Evolutionary conservation across 208 protist genomes (phyloP).

Genomic region (Crithidia fasciculata): DNA sequence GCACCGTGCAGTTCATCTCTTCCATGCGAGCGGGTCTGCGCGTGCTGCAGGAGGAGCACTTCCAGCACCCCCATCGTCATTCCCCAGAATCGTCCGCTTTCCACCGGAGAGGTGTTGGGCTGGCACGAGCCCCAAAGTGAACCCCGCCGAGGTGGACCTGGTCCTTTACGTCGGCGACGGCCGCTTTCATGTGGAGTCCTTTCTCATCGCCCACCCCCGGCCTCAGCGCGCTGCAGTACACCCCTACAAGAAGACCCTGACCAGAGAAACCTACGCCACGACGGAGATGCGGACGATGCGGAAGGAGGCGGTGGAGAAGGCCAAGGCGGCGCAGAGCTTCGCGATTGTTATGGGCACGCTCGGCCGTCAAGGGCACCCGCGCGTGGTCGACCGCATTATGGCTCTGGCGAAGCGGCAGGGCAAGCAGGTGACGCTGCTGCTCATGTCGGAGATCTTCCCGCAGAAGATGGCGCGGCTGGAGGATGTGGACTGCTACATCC

Average conservation of each 20-base stretch:
- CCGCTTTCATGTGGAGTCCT: constrained; percentile 98
- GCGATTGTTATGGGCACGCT: constrained; percentile 98
- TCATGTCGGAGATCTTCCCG: constrained; percentile 98
- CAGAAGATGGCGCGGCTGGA: constrained; percentile 91
- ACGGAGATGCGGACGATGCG: constrained; percentile 92
- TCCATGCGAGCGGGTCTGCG: constrained; percentile 89
- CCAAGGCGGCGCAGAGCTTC: constrained; percentile 82
- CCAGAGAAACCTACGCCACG: constrained; percentile 94
- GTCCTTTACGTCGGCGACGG: constrained; percentile 98
- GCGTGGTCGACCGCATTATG: constrained; percentile 93
- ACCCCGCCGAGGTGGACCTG: constrained; percentile 61
- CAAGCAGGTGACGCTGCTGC: constrained; percentile 84
- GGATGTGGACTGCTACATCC: constrained; percentile 95
- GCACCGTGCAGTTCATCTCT: constrained; percentile 98
- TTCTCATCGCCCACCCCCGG: constrained; percentile 98
- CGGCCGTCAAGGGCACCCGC: constrained; percentile 96
- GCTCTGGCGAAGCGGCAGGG: constrained; percentile 66
- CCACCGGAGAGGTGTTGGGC: constrained; percentile 97
- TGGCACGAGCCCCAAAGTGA: constrained; percentile 97
- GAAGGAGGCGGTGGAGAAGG: constrained; percentile 76
- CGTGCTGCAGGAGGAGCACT: constrained; percentile 81
- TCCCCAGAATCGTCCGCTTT: constrained; percentile 96
- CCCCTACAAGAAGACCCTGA: constrained; percentile 96
- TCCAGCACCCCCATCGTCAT: constrained; percentile 84
- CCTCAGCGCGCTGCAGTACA: constrained; percentile 94